A percentile compares a stretch with the other conserved stretches of the same genome.
Conservation (phyloP, 352 stramenopile genomes). For the Phytophthora tentaculata region DNA sequence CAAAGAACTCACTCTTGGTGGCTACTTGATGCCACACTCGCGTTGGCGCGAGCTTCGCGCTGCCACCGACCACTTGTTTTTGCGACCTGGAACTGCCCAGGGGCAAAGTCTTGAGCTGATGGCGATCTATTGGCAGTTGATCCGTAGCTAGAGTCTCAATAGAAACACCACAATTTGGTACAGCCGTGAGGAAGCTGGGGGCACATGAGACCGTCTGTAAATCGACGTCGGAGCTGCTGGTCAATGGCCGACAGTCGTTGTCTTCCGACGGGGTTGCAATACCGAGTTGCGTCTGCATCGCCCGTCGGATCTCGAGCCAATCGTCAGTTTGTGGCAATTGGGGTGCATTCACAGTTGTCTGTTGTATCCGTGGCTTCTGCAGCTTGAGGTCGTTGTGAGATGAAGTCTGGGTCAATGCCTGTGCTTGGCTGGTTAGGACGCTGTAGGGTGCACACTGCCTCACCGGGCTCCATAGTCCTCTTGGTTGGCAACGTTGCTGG, state of each 20-base stretch:
- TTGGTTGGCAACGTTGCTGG: conserved; percentile 24
- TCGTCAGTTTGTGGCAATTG: conserved; percentile 28
- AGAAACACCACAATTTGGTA: not conserved
- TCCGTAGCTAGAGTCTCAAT: not conserved
- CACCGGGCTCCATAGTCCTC: conserved; percentile 56
- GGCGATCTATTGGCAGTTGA: not conserved
- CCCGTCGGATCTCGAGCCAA: conserved; percentile 40
- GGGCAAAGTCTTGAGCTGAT: conserved; percentile 3
- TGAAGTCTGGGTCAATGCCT: conserved; percentile 5
- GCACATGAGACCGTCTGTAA: conserved; percentile 12
- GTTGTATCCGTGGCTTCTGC: conserved; percentile 9
- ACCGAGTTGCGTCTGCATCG: conserved; percentile 44
- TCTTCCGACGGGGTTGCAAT: conserved; percentile 6
- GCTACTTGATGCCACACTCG: conserved; percentile 50
- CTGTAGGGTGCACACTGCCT: conserved; percentile 34
- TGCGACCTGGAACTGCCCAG: not conserved
- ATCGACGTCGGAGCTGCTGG: conserved; percentile 2
- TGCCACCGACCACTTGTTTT: conserved; percentile 1
- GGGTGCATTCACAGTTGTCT: conserved; percentile 7
- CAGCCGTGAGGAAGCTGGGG: conserved; percentile 36
- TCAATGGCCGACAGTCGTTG: conserved; percentile 2
- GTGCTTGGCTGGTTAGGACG: conserved; percentile 9
- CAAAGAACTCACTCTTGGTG: conserved; percentile 57
- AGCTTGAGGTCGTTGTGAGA: conserved; percentile 23
- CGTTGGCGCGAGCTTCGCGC: conserved; percentile 5